Percentiles rank a stretch among this genome's conserved stretches.
These are phyloP conservation scores for Elsinoe necatrix DNA, from an alignment of 2,329 filamentous ascomycete species.

Conservation along the genomic window DNA sequence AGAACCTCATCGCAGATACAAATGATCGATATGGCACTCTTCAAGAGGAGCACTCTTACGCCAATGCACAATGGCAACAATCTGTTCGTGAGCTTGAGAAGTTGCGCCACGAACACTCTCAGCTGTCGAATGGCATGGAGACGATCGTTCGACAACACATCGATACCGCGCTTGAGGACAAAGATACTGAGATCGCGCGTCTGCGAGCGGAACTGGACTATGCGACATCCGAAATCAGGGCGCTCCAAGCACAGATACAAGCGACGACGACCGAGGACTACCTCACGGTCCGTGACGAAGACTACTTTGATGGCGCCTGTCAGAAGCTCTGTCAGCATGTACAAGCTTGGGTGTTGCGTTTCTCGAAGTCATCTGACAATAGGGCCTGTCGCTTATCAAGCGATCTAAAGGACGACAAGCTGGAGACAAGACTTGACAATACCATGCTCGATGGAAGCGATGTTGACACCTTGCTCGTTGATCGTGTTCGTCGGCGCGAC, in stretches of 20 bases:
- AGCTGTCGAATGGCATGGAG: constrained; percentile 55
- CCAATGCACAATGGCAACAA: constrained; percentile 45
- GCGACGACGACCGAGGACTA: constrained; percentile 57
- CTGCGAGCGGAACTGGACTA: constrained; percentile 70
- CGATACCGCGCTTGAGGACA: constrained; percentile 60
- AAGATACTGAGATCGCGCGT: constrained; percentile 72
- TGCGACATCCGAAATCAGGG: constrained; percentile 54
- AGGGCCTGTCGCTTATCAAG: constrained; percentile 73
- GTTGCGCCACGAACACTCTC: constrained; percentile 54
- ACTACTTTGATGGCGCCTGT: constrained; percentile 90
- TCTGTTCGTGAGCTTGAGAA: constrained; percentile 61
- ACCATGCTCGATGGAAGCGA: constrained; percentile 89
- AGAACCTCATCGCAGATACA: constrained; percentile 66
- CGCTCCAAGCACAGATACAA: constrained; percentile 52
- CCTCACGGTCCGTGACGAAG: constrained; percentile 73
- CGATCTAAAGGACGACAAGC: constrained; percentile 84
- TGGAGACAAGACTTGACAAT: constrained; percentile 90
- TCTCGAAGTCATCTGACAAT: constrained; percentile 95
- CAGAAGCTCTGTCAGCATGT: constrained; percentile 93
- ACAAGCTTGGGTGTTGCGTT: constrained; percentile 94
- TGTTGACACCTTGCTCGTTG: constrained; percentile 76
- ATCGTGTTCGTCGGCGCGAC: constrained; percentile 80
- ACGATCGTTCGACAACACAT: constrained; percentile 54
- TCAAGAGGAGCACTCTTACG: constrained; percentile 53
- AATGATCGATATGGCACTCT: constrained; percentile 61